Conservation (phyloP, 169 alveolate genomes). For the Plasmodium inui region DNA sequence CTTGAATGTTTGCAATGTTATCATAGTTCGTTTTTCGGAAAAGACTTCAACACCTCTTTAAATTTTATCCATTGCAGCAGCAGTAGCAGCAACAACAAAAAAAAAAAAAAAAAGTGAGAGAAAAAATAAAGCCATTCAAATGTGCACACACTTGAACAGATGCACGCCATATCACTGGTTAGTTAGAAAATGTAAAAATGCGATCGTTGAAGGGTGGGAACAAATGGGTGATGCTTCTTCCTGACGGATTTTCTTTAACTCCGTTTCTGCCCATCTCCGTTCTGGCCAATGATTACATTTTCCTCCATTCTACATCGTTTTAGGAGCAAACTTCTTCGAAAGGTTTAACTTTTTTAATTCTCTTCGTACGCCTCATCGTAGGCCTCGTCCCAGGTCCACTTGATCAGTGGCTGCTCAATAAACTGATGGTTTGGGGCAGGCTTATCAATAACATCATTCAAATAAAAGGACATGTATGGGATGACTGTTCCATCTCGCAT, state of each 20-base stretch:
- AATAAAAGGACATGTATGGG: conserved; percentile 89
- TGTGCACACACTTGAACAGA: neutral
- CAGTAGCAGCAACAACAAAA: neutral
- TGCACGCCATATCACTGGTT: neutral
- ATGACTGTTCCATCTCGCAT: conserved; percentile 93
- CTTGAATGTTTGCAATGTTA: neutral
- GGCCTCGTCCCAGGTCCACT: conserved; percentile 95
- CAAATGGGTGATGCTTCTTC: neutral
- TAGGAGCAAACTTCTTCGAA: neutral
- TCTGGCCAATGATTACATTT: neutral
- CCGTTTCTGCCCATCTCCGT: neutral
- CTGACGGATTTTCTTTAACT: neutral
- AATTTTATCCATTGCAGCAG: neutral
- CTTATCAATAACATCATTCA: conserved; percentile 88
- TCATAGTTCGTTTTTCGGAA: neutral
- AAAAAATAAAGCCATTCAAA: neutral
- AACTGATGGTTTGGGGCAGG: conserved; percentile 90
- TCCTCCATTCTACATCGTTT: neutral
- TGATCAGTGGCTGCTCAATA: conserved; percentile 91
- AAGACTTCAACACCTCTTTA: neutral
- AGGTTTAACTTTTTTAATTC: neutral
- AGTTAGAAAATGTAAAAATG: neutral
- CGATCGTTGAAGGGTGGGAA: neutral
- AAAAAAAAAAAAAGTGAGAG: conserved; percentile 2
- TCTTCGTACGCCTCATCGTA: conserved; percentile 93